Conservation (phyloP, 2,329 filamentous ascomycete species). For the Hysterium pulicare region DNA sequence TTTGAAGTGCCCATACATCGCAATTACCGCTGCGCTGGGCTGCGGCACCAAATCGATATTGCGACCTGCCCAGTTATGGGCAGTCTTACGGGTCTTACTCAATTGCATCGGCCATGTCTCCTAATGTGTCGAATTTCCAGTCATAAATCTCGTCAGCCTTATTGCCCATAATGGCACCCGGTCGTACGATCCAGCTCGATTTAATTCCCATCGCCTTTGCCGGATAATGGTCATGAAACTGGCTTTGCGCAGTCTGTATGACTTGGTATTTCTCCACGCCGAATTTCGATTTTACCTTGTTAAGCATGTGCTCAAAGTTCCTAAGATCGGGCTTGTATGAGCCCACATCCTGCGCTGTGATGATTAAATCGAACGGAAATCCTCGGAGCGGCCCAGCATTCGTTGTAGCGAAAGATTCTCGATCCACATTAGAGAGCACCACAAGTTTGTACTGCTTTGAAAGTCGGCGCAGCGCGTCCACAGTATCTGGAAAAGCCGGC, state of each 20-base stretch:
- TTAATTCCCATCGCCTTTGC: conserved; percentile 58
- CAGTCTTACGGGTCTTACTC: too few species aligned
- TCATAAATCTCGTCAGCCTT: conserved; percentile 39
- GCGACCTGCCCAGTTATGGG: too few species aligned
- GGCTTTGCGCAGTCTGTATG: conserved; percentile 66
- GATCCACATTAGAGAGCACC: conserved; percentile 60
- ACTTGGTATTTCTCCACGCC: conserved; percentile 57
- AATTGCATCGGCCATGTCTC: conserved; percentile 59
- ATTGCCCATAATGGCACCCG: conserved; percentile 46
- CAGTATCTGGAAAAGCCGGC: conserved; percentile 57
- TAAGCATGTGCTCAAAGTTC: conserved; percentile 67
- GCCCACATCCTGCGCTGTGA: conserved; percentile 69
- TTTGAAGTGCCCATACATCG: too few species aligned
- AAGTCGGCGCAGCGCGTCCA: conserved; percentile 51
- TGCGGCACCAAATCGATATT: too few species aligned
- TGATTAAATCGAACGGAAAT: conserved; percentile 59
- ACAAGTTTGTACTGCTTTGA: conserved; percentile 55
- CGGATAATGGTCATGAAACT: conserved; percentile 65
- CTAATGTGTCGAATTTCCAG: conserved; percentile 59
- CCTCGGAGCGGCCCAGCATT: conserved; percentile 50
- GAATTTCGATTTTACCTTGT: conserved; percentile 51
- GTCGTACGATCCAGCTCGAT: conserved; percentile 64
- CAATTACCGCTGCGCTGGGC: too few species aligned
- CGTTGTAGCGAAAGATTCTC: conserved; percentile 49
- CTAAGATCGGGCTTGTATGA: conserved; percentile 63